Evolutionary conservation across 768 basidiomycete species (phyloP).

Genomic region (Hygrocybe coccinea): DNA sequence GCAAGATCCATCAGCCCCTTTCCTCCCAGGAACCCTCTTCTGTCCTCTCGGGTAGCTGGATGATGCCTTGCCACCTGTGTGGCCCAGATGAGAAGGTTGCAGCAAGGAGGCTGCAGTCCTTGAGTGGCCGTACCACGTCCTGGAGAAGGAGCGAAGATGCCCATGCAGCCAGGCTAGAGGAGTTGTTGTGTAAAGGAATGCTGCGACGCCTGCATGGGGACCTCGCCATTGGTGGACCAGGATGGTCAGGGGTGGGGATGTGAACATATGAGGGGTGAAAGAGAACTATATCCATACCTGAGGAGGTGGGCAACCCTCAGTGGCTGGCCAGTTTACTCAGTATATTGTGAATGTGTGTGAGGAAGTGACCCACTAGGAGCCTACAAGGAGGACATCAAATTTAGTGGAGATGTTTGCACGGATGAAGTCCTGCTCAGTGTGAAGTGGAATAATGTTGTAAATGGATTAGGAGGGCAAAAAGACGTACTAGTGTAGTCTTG

Average conservation of each 20-base stretch:
- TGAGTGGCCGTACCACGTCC: background rate
- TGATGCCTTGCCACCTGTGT: background rate
- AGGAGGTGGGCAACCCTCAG: constrained; percentile 35
- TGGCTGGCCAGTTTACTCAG: constrained; percentile 39
- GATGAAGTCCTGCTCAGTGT: constrained; percentile 42
- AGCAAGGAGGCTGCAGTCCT: background rate
- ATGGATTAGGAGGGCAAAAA: background rate
- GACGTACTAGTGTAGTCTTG: background rate
- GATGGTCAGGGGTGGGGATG: constrained; percentile 34
- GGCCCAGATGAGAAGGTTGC: background rate
- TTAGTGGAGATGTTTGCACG: constrained; percentile 41
- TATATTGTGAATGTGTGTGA: background rate
- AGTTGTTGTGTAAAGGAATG: background rate
- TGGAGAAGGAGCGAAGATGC: background rate
- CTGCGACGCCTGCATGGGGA: constrained; percentile 2
- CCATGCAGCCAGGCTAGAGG: background rate
- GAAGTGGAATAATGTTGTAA: background rate
- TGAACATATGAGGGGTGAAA: constrained; percentile 43
- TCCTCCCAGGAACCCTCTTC: constrained; percentile 17
- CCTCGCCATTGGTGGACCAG: constrained; percentile 13
- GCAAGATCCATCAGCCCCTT: constrained; percentile 23
- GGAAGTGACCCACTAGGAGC: constrained; percentile 48
- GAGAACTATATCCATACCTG: constrained; percentile 41
- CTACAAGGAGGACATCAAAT: constrained; percentile 48
- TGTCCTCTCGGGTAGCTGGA: constrained; percentile 10